These are phyloP conservation scores for Saccharomycopsis selenospora DNA, from an alignment of 805 yeast species.

Conservation along the genomic window DNA sequence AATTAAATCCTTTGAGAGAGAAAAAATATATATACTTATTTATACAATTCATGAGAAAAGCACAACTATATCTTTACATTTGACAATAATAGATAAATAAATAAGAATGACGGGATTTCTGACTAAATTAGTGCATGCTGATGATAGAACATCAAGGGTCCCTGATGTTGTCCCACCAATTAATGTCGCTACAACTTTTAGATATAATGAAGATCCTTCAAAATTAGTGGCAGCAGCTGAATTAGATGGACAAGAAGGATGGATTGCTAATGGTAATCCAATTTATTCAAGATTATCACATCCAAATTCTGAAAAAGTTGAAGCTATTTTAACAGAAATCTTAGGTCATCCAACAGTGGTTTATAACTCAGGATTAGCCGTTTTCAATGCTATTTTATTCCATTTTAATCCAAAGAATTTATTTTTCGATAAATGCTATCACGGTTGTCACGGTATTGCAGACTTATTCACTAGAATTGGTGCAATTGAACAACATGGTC, in stretches of 20 bases:
- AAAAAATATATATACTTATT: no score
- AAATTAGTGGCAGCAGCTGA: constrained; percentile 36
- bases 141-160: constrained; percentile 48
- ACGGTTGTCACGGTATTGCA: constrained; percentile 73
- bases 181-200: constrained; percentile 72
- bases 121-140: constrained; percentile 64
- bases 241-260: constrained; percentile 27
- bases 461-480: constrained; percentile 53
- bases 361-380: constrained; percentile 75
- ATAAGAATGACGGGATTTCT: constrained; percentile 38
- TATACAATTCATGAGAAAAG: neutral
- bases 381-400: constrained; percentile 69
- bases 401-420: constrained; percentile 65
- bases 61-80: neutral
- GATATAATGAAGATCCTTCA: constrained; percentile 54
- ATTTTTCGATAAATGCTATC: constrained; percentile 76
- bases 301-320: constrained; percentile 64
- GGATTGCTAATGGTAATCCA: constrained; percentile 27
- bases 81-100: neutral
- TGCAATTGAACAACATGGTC: constrained; percentile 43
- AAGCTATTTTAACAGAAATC: constrained; percentile 52
- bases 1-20: no score
- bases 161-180: constrained; percentile 73
- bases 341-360: constrained; percentile 59
- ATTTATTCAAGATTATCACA: constrained; percentile 70